These are phyloP conservation scores for Passiflora organensis DNA, from an alignment of 345 rosid genomes.

Conservation along the genomic window DNA sequence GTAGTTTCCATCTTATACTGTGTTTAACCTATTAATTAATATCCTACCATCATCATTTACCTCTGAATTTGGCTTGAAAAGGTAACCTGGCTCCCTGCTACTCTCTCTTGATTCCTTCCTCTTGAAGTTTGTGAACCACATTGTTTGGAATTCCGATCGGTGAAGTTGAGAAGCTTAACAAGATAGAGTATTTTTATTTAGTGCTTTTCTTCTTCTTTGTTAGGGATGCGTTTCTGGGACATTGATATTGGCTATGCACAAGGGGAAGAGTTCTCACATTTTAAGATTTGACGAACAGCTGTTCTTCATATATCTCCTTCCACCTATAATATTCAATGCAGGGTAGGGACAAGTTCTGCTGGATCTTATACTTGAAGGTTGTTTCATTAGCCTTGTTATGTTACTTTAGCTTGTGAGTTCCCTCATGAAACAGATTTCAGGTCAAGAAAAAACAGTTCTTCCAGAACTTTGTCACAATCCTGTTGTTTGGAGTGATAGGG, in stretches of 20 bases:
- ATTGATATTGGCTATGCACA: slow-evolving; percentile 52
- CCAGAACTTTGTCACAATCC: slow-evolving; percentile 72
- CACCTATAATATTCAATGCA: slow-evolving; percentile 93
- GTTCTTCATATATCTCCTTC: slow-evolving; percentile 92
- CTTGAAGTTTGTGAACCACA: no score
- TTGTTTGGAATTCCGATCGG: no score
- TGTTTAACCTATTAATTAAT: no score
- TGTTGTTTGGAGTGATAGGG: slow-evolving; percentile 73
- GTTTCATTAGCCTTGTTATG: not conserved
- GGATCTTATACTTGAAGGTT: not conserved
- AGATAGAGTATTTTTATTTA: no score
- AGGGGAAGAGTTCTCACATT: slow-evolving; percentile 73
- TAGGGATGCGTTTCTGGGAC: slow-evolving; percentile 68
- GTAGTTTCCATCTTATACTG: no score
- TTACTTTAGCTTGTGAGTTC: not conserved
- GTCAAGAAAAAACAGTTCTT: slow-evolving; percentile 93
- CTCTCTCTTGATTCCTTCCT: no score
- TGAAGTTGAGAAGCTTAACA: no score
- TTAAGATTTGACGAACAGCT: slow-evolving; percentile 68
- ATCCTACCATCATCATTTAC: no score
- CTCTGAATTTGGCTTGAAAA: no score
- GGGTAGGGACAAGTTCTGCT: slow-evolving; percentile 44
- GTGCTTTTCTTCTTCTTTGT: not conserved
- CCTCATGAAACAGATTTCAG: slow-evolving; percentile 56
- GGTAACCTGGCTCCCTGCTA: no score